These are phyloP conservation scores for Asterella californica DNA, from an alignment of 225 moss, liverwort and hornwort genomes.

Conservation along the genomic window DNA sequence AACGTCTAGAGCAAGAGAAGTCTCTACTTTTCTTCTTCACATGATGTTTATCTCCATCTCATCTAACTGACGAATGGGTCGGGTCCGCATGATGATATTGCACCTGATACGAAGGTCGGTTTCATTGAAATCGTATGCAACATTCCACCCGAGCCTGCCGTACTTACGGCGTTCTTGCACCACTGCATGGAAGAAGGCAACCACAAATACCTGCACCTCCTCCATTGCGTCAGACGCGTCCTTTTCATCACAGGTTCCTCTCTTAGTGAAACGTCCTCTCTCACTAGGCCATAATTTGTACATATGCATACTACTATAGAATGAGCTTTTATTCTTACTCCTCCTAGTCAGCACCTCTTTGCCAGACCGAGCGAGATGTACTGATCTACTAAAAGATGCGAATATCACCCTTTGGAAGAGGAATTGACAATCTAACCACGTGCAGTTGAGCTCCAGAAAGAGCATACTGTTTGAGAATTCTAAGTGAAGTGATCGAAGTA, in stretches of 20 bases:
- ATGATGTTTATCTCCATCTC: neutral
- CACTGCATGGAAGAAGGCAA: constrained; percentile 85
- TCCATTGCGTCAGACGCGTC: neutral
- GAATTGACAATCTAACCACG: no score
- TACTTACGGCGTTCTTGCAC: constrained; percentile 92
- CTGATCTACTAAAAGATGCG: no score
- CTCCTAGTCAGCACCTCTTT: no score
- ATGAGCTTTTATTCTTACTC: neutral
- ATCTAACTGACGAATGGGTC: neutral
- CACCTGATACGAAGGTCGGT: constrained; percentile 89
- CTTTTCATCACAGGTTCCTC: neutral
- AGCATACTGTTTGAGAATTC: no score
- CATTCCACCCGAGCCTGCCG: constrained; percentile 95
- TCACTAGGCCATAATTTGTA: no score
- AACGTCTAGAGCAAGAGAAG: neutral
- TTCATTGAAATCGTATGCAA: constrained; percentile 92
- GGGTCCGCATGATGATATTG: neutral
- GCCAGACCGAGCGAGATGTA: no score
- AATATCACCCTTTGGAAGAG: no score
- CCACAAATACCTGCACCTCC: constrained; percentile 67
- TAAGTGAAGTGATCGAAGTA: no score
- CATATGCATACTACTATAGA: neutral
- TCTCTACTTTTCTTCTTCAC: neutral
- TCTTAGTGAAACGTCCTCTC: neutral
- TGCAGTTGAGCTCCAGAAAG: no score